Conservation (phyloP, 2,329 filamentous ascomycete species). For the Apiospora marii region DNA sequence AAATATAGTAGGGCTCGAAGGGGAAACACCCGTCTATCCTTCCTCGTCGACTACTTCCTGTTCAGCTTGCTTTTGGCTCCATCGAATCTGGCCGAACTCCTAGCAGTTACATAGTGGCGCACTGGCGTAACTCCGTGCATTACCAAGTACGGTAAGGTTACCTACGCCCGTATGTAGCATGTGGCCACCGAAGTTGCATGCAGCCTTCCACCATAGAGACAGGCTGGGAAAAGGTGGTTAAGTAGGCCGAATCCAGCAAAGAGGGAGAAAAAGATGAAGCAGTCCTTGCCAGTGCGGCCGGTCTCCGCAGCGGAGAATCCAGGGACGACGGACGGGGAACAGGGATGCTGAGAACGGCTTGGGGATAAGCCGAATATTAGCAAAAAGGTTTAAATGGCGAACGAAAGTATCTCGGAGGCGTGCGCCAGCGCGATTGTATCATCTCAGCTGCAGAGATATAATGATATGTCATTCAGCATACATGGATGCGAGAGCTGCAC, state of each 20-base stretch:
- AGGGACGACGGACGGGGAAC: constrained; percentile 22
- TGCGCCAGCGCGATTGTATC: neutral
- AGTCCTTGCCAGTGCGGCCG: neutral
- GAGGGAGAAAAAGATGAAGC: neutral
- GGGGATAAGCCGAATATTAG: constrained; percentile 15
- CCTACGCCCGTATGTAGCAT: neutral
- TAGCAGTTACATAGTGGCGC: constrained; percentile 8
- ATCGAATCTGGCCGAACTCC: constrained; percentile 4
- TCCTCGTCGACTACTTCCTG: neutral
- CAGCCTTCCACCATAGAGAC: neutral
- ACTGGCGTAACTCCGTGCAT: neutral
- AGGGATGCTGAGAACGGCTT: constrained; percentile 27
- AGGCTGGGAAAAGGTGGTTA: neutral
- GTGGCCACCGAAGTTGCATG: neutral
- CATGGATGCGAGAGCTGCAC: too few relatives aligned
- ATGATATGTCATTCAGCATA: too few relatives aligned
- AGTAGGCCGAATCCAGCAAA: constrained; percentile 1
- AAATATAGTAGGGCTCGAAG: neutral
- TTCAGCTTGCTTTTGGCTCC: neutral
- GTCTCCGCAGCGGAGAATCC: constrained; percentile 10
- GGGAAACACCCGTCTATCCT: neutral
- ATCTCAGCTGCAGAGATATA: neutral
- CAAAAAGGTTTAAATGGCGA: neutral
- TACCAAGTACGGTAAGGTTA: too few relatives aligned
- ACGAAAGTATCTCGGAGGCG: neutral